Base-by-base conservation (phyloP, 2,329 filamentous ascomycete species). In the Pestalotiopsis sp. region DNA sequence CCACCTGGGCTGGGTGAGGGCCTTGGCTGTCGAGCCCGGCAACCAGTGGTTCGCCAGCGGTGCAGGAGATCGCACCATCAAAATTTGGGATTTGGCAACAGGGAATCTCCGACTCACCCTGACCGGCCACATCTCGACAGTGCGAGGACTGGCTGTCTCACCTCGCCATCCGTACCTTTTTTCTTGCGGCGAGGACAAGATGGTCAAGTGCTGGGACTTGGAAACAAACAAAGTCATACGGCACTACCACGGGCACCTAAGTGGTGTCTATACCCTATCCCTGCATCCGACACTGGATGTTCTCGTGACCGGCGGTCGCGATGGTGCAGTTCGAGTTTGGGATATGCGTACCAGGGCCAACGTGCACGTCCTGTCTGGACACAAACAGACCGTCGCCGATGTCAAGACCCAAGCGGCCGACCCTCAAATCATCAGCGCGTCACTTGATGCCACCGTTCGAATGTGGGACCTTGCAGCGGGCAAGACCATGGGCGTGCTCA, bases 221-320 rank as follows among this genome's bases (percentile, higher is more conserved):
- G 96, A 99, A 81, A 98, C 95, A n/a, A 99, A 99, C 84, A 98
- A 98, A 81, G 96, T 99, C 70, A 98, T 98, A 77, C 90, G 95
- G 52, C 94, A 98, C 81, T 99, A 98, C 80, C 96, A 99, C 79
- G 97, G 97, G 20, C 96, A 99, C 82, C 84, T 99, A 25, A 97
- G 93, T 75, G 96, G 96, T 72, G 96, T 99, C 3, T 99, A 99
- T 82, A 95, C 95, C 0, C 85, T 99, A 5, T 89, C 93, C 2
- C 84, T 99, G n/a, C 96, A 99, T 78, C 96, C 96, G 0, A 97
- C 94, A 0, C 87, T 99, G 5, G 96, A 99, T 76, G 93, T 99
- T 0, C 87, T 99, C 20, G 95, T 97, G 60, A 99, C 96, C 0
- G 96, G 96, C 70, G 96, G 96, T 67, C 90, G 96, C 71, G 96